Conservation (phyloP, 192 early-diverging fungal genomes). For the Ambispora gerdemannii region DNA sequence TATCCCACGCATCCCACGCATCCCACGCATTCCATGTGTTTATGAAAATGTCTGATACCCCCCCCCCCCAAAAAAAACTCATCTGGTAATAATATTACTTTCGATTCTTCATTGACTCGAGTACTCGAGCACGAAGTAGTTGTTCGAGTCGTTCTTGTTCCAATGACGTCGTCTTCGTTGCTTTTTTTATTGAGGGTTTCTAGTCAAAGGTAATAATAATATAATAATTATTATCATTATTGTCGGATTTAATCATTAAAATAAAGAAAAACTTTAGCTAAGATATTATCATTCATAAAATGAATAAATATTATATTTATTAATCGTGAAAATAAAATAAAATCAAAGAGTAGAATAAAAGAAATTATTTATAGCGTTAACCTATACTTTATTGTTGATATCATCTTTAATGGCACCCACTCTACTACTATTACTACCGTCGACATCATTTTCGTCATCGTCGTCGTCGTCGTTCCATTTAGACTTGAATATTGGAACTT, state of each 20-base stretch:
- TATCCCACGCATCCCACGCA: no score
- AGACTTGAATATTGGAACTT: constrained; percentile 28
- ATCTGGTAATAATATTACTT: no score
- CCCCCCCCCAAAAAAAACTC: no score
- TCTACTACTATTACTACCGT: not conserved
- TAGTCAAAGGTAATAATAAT: no score
- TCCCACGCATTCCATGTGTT: no score
- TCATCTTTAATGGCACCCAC: not conserved
- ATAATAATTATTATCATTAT: no score
- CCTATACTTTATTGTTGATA: constrained; percentile 2
- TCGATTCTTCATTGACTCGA: constrained; percentile 26
- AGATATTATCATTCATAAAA: no score
- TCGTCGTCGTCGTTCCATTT: constrained; percentile 30
- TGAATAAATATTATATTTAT: no score
- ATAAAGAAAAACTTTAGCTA: no score
- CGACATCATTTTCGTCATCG: constrained; percentile 8
- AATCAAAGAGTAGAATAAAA: not conserved
- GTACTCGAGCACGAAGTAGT: constrained; percentile 10
- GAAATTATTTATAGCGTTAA: not conserved
- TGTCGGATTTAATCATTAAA: no score
- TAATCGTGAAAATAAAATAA: not conserved
- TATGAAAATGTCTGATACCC: no score
- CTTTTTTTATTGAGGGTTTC: constrained; percentile 1
- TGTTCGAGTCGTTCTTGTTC: constrained; percentile 28
- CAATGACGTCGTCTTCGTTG: not conserved